A percentile compares a stretch with the other conserved stretches of the same genome.
These are phyloP conservation scores for Fusarium sp. DNA, from an alignment of 2,329 filamentous ascomycete genomes.

Conservation along the genomic window DNA sequence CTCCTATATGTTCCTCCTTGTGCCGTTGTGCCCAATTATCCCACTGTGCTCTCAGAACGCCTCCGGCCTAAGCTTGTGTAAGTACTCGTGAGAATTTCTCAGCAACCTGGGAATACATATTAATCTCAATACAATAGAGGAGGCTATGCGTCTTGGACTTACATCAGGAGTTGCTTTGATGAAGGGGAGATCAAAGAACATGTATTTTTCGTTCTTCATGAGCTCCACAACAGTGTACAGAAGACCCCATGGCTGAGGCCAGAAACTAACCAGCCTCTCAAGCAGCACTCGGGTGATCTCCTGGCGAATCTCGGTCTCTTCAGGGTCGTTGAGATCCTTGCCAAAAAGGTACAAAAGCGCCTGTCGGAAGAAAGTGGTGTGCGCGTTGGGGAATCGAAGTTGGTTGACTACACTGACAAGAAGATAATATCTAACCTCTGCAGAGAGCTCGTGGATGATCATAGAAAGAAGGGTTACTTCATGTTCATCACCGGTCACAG, in stretches of 20 bases:
- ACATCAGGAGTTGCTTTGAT: conserved; percentile 92
- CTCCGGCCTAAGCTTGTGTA: conserved; percentile 49
- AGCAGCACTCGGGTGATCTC: conserved; percentile 90
- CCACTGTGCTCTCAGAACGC: conserved; percentile 6
- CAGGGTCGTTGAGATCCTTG: conserved; percentile 76
- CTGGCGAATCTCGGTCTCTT: conserved; percentile 86
- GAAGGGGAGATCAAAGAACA: conserved; percentile 93
- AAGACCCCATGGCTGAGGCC: conserved; percentile 95
- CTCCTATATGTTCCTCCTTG: conserved; percentile 33
- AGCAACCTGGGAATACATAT: conserved; percentile 48
- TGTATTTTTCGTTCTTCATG: conserved; percentile 89
- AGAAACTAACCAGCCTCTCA: conserved; percentile 87
- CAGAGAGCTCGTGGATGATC: conserved; percentile 78
- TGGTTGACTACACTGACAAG: conserved; percentile 90
- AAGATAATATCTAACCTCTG: conserved; percentile 87
- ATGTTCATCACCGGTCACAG: conserved; percentile 56
- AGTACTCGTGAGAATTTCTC: conserved; percentile 54
- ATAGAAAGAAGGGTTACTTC: conserved; percentile 81
- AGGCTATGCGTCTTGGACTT: conserved; percentile 45
- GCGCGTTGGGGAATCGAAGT: conserved; percentile 86
- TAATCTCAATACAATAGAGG: conserved; percentile 7
- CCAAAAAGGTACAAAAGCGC: conserved; percentile 87
- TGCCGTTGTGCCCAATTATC: conserved; percentile 27
- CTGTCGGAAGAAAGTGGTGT: conserved; percentile 94
- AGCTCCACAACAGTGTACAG: conserved; percentile 90